A percentile compares a stretch with the other conserved stretches of the same genome.
Evolutionary conservation across 2,329 filamentous ascomycete genomes (phyloP).

Genomic region (Talaromyces marneffei): DNA sequence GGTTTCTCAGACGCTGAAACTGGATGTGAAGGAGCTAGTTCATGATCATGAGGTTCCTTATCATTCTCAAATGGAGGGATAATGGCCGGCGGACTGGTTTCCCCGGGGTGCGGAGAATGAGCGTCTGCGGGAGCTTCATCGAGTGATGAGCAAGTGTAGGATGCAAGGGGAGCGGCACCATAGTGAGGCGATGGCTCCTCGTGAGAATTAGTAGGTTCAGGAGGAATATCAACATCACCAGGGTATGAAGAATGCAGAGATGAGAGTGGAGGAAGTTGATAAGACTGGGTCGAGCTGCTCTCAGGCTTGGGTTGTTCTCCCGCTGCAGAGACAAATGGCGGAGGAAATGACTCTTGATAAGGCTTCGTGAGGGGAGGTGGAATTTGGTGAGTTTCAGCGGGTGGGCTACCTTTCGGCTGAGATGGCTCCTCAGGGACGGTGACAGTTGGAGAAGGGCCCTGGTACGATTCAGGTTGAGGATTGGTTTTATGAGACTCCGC

Average conservation of each 20-base stretch:
- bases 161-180: not conserved
- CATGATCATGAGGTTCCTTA: not conserved
- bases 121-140: not conserved
- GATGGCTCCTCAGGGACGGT: not conserved
- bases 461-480: not conserved
- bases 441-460: not conserved
- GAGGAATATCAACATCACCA: not conserved
- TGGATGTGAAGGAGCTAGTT: not conserved
- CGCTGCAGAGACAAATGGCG: not conserved
- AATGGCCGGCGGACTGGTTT: not conserved
- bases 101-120: not conserved
- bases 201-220: not conserved
- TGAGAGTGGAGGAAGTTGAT: not conserved
- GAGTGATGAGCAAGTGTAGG: not conserved
- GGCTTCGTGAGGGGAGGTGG: not conserved
- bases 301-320: not conserved
- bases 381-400: not conserved
- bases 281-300: not conserved
- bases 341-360: not conserved
- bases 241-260: not conserved
- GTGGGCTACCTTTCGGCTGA: not conserved
- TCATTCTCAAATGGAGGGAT: not conserved
- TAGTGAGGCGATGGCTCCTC: not conserved
- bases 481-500: not conserved
- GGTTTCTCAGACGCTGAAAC: no score